phyloP scores from a whole-genome alignment of 2,329 filamentous ascomycete species.

The Parastagonospora nodorum region DNA sequence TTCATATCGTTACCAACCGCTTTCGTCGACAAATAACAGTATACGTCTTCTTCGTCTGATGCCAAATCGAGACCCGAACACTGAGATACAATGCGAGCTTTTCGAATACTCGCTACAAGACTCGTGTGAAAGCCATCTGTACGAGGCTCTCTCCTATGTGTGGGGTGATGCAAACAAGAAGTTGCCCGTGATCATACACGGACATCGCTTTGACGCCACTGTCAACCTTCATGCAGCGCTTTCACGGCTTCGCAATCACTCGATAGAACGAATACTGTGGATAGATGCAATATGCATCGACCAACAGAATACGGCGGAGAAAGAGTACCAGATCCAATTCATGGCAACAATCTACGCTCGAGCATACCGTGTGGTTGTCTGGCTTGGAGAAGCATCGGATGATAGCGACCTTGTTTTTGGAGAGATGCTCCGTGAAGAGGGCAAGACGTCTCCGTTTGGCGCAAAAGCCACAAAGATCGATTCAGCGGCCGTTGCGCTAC shows the following conservation, averaged over 20 bases:
- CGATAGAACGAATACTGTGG: slow-evolving; percentile 10
- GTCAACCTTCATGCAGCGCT: slow-evolving; percentile 10
- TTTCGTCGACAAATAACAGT: neutral
- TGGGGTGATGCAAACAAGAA: slow-evolving; percentile 2
- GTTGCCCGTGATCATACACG: slow-evolving; percentile 5
- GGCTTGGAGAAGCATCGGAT: slow-evolving; percentile 16
- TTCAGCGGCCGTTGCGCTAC: slow-evolving; percentile 9
- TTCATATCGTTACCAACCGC: slow-evolving; percentile 8
- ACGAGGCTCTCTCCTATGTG: slow-evolving; percentile 7
- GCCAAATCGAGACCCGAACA: neutral
- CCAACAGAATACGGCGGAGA: slow-evolving; percentile 12
- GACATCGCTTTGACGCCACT: slow-evolving; percentile 7
- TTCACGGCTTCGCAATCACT: slow-evolving; percentile 9
- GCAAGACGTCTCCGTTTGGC: neutral
- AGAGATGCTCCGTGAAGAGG: slow-evolving; percentile 12
- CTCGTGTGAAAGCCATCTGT: neutral
- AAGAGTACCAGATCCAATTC: slow-evolving; percentile 12
- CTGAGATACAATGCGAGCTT: slow-evolving; percentile 4
- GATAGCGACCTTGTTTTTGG: slow-evolving; percentile 14
- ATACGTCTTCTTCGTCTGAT: slow-evolving; percentile 15
- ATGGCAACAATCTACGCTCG: slow-evolving; percentile 18
- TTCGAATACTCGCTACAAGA: slow-evolving; percentile 2
- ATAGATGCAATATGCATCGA: slow-evolving; percentile 7
- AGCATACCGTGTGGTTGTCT: slow-evolving; percentile 18
- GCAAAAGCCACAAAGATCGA: slow-evolving; percentile 3